Percentiles rank a stretch among this genome's conserved stretches.
Conservation (phyloP, 179 eudicot genomes). For the Beta corolliflora region DNA sequence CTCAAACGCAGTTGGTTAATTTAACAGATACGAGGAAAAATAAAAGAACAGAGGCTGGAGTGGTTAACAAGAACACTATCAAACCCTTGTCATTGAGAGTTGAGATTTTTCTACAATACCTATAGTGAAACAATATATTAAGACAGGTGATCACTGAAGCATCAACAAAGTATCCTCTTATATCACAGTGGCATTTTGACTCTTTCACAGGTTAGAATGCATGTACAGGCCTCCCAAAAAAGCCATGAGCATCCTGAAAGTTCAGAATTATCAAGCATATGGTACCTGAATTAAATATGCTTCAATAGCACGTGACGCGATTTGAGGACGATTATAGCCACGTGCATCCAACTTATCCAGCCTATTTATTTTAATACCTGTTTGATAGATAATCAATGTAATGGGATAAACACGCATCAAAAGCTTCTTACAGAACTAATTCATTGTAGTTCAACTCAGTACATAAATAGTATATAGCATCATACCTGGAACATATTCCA, state of each 20-base stretch:
- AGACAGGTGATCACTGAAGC: neutral
- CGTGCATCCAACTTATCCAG: slow-evolving; percentile 71
- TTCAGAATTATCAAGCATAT: slow-evolving; percentile 1
- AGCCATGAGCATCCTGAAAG: neutral
- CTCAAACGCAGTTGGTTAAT: neutral
- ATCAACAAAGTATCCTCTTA: neutral
- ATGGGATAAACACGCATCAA: neutral
- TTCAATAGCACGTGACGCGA: slow-evolving; percentile 92
- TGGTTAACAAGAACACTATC: neutral
- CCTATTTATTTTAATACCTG: slow-evolving; percentile 83
- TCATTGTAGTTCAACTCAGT: neutral
- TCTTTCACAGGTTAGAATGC: neutral
- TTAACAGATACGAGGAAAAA: neutral
- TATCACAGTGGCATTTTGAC: neutral
- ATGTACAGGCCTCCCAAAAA: neutral
- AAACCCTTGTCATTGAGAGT: neutral
- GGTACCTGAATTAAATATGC: slow-evolving; percentile 93
- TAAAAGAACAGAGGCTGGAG: neutral
- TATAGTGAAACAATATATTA: too few species aligned
- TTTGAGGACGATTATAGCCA: slow-evolving; percentile 72
- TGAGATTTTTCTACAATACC: neutral
- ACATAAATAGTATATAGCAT: slow-evolving; percentile 15
- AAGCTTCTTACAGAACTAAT: neutral
- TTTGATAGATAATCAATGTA: slow-evolving; percentile 12
- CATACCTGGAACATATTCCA: slow-evolving; percentile 97